Evolutionary conservation across 2,329 filamentous ascomycete species (phyloP), one percentile per base, ranked within the genome.

Genomic region (Alternaria burnsii): DNA sequence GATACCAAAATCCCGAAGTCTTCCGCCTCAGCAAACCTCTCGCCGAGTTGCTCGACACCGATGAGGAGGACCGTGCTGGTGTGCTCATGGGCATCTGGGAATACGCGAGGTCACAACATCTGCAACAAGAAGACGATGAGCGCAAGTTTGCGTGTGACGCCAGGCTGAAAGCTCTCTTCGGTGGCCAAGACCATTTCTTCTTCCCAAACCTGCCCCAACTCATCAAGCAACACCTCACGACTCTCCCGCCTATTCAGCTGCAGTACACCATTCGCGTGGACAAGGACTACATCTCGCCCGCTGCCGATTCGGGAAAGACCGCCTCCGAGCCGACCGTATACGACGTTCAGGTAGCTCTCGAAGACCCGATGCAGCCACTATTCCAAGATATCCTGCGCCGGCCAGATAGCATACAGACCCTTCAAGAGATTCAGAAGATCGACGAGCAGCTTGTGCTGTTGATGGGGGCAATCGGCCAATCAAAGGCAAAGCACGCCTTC

Each of bases 81-180:
- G 91, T 94, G 7, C 89, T 97, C 28, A 92, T 96, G 84, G 94
- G 91, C 14, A 86, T 99, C 32, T 99, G 94, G 93, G 94, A 97
- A 76, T 99, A 99, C 73, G 91, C 97, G 67, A 90, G 92, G 69
- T 85, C 91, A 20, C 91, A 92, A 83, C 89, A 90, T 18, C 83
- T 99, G 47, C 93, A 97, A 77, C 94, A 97, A 76, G 94, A 97
- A 66, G 94, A 98, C 61, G 95, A 99, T 76, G 95, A 95, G 82
- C 88, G 95, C 63, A 91, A 91, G 62, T 94, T 99, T 70, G 90
- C 92, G 40, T 98, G 95, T 74, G 94, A 99, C 74, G 90, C 94
- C 43, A 85, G 89, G 47, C 79, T 99, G 53, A 90, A 87, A 80
- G 88, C 87, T 79, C 93, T 97, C 81, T 88, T 96, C 76, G 84